A percentile compares a stretch with the other conserved stretches of the same genome.
Conservation (phyloP, 2,329 filamentous ascomycete genomes). For the Pyricularia sp. region DNA sequence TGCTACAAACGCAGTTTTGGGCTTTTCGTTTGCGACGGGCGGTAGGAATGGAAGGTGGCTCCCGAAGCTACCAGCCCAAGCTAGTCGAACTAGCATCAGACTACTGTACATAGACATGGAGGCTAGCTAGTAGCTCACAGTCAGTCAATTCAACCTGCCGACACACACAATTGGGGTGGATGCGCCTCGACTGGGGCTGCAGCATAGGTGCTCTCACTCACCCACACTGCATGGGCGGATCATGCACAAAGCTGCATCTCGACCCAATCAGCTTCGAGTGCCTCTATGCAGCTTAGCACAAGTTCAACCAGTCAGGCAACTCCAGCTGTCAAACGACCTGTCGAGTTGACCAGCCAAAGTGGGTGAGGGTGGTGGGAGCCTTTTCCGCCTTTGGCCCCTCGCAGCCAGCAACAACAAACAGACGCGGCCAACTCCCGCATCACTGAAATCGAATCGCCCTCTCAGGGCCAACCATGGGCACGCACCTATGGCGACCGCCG, state of each 20-base stretch:
- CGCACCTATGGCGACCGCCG: neutral
- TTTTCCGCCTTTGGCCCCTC: neutral
- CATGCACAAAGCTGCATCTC: neutral
- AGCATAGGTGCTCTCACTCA: neutral
- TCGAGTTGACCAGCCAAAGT: neutral
- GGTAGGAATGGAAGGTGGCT: neutral
- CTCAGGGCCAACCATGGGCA: neutral
- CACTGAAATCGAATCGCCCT: neutral
- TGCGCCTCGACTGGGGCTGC: neutral
- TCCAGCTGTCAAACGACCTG: neutral
- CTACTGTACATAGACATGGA: neutral
- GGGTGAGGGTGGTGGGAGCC: neutral
- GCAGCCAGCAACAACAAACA: neutral
- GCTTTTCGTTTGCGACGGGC: neutral
- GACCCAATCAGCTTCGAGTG: neutral
- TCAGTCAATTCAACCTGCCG: neutral
- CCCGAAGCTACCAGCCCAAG: neutral
- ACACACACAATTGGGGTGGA: neutral
- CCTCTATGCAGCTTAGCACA: conserved; percentile 1
- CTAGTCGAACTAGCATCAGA: neutral
- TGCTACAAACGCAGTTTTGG: neutral
- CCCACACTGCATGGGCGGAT: neutral
- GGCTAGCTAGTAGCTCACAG: neutral
- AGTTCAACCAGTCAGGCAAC: neutral
- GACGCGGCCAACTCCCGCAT: neutral